Conservation (phyloP, 139 green algal species). For the Picochlorum sp. region DNA sequence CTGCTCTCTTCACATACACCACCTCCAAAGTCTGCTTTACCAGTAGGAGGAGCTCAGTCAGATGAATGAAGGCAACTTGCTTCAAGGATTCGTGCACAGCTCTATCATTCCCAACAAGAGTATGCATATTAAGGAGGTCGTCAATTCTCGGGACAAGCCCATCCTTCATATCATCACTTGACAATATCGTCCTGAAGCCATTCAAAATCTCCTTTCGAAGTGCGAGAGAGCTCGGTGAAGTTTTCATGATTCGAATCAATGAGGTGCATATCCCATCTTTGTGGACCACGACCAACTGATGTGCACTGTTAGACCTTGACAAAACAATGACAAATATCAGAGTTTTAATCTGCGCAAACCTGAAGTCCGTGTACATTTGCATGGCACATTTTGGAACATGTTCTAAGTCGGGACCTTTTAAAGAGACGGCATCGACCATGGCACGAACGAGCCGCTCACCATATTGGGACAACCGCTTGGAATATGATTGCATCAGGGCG, state of each 20-base stretch:
- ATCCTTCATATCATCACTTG: constrained; percentile 40
- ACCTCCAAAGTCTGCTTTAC: constrained; percentile 49
- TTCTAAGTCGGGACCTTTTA: background rate
- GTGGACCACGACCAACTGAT: constrained; percentile 16
- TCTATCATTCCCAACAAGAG: constrained; percentile 56
- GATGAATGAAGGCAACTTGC: constrained; percentile 61
- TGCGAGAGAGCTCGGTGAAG: constrained; percentile 52
- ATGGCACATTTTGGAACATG: background rate
- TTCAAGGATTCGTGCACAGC: constrained; percentile 64
- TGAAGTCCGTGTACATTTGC: constrained; percentile 53
- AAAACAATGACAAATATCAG: constrained; percentile 47
- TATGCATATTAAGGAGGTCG: constrained; percentile 63
- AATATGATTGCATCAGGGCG: constrained; percentile 25
- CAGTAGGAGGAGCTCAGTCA: constrained; percentile 75
- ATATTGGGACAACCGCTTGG: constrained; percentile 18
- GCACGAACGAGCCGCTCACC: constrained; percentile 4
- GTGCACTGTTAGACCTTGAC: constrained; percentile 14
- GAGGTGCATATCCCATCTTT: constrained; percentile 19
- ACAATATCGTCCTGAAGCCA: constrained; percentile 57
- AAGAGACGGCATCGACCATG: constrained; percentile 14
- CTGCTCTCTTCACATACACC: constrained; percentile 48
- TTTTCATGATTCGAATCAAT: constrained; percentile 36
- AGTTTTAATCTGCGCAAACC: constrained; percentile 48
- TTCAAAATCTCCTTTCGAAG: constrained; percentile 79
- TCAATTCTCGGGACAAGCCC: constrained; percentile 33